A percentile compares a stretch with the other conserved stretches of the same genome.
phyloP scores from a whole-genome alignment of 805 yeast species.

The Lipomyces orientalis region DNA sequence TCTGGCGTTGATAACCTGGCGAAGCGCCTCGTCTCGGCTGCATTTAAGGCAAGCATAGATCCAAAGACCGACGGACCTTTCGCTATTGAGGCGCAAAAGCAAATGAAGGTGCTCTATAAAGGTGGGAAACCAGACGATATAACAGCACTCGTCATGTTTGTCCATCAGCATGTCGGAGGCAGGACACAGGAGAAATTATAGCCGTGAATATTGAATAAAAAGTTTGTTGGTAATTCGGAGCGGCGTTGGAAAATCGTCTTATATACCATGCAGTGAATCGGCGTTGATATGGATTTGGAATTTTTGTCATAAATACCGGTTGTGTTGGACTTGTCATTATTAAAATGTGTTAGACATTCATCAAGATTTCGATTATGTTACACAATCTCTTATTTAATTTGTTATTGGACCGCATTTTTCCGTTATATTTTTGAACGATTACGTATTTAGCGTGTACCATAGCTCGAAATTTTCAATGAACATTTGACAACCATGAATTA shows the following conservation, averaged over 20 bases:
- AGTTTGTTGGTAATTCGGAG: background rate
- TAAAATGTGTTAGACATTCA: background rate
- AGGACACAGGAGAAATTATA: conserved; percentile 2
- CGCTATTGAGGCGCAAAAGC: conserved; percentile 72
- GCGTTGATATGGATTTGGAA: conserved; percentile 1
- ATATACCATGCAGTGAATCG: conserved; percentile 1
- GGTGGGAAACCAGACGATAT: conserved; percentile 98
- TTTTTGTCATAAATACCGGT: background rate
- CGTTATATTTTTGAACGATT: background rate
- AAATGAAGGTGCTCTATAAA: conserved; percentile 69
- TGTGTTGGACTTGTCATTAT: background rate
- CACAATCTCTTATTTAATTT: background rate
- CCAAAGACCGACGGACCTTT: conserved; percentile 81
- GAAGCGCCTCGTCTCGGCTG: conserved; percentile 64
- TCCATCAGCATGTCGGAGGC: conserved; percentile 42
- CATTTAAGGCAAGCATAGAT: conserved; percentile 72
- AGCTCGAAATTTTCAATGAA: background rate
- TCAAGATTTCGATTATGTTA: background rate
- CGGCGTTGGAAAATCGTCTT: background rate
- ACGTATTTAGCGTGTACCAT: background rate
- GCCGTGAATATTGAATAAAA: background rate
- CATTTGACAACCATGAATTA: background rate
- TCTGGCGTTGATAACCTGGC: conserved; percentile 56
- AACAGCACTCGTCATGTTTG: conserved; percentile 77
- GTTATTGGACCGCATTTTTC: background rate